Base-by-base conservation (phyloP, 371 early-diverging fungal species). In the Lichtheimia ornata region DNA sequence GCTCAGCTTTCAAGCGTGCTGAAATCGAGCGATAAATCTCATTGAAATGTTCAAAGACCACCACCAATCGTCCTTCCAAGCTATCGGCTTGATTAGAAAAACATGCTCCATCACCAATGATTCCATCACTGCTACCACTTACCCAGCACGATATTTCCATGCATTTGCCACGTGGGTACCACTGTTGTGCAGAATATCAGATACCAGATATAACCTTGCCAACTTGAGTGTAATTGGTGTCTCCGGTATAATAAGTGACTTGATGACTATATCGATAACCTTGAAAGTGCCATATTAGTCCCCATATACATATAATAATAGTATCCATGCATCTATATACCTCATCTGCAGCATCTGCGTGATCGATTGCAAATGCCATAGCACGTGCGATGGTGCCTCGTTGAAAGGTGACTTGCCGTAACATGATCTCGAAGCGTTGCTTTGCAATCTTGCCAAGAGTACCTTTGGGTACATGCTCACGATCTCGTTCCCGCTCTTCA, bases 301-400 rank as follows among this genome's bases (percentile, higher is more conserved):
- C 28, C 6, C 50, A 52, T 14, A 15, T 24, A 59, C 30, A 13
- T 40, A 12, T 3, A 24, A 22, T 14, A 18, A 35, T 35, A 2
- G 7, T 7, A 35, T 35, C 9, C 35, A 20, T 15, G 22, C 22
- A 25, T 5, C n/a, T n/a, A 58, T 56, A 56, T 71, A 87, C 89
- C 69, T 91, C 91, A 22, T 89, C 88, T 0, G 93, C 87, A 0
- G 93, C 91, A 52, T 91, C 88, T 0, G 95, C 88, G 65, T 93
- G 92, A 56, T 91, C 89, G 44, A 97, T 85, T 25, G 89, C 89
- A 75, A 94, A 91, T n/a, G 87, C 81, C 97, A 96, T 96, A 7
- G 89, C 84, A 5, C 81, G 66, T 1, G 90, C 94, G 59, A 96
- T 92, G 1, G 74, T 71, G n/a, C 86, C 84, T 22, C 93, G 79